These are phyloP conservation scores for Coemansia sp. DNA, from an alignment of 192 early-diverging fungal species.

Conservation along the genomic window DNA sequence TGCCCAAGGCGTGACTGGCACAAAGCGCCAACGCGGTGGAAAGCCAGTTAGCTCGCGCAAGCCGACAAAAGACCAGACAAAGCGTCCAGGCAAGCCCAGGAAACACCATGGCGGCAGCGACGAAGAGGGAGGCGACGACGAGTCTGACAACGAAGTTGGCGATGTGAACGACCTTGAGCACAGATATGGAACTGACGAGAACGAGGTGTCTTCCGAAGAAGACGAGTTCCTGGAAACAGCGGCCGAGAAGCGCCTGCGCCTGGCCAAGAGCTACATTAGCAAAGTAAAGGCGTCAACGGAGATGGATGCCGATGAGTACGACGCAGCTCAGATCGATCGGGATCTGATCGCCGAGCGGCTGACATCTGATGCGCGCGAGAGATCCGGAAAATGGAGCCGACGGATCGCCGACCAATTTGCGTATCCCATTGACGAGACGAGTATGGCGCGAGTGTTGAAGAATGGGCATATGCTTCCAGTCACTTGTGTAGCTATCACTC, in stretches of 20 bases:
- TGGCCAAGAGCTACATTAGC: constrained; percentile 92
- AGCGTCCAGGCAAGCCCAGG: background rate
- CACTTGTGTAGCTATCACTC: constrained; percentile 78
- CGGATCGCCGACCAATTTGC: constrained; percentile 39
- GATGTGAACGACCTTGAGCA: constrained; percentile 42
- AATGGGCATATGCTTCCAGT: constrained; percentile 75
- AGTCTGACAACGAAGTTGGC: constrained; percentile 32
- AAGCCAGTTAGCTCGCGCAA: constrained; percentile 8
- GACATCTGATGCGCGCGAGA: constrained; percentile 68
- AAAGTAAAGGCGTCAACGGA: constrained; percentile 64
- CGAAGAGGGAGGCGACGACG: background rate
- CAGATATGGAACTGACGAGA: constrained; percentile 21
- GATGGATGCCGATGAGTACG: constrained; percentile 73
- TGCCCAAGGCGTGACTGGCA: constrained; percentile 37
- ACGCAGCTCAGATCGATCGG: constrained; percentile 90
- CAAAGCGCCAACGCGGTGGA: constrained; percentile 41
- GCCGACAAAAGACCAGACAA: constrained; percentile 11
- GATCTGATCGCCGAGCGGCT: constrained; percentile 92
- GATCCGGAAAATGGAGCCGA: constrained; percentile 37
- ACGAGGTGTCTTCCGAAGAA: constrained; percentile 58
- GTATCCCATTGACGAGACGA: constrained; percentile 25
- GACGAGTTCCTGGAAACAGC: constrained; percentile 83
- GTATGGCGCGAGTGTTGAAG: constrained; percentile 25
- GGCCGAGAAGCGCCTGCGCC: constrained; percentile 88
- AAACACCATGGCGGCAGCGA: background rate